A percentile compares a stretch with the other conserved stretches of the same genome.
These are phyloP conservation scores for Daphne laureola DNA, from an alignment of 441 rosid genomes.

Conservation along the genomic window DNA sequence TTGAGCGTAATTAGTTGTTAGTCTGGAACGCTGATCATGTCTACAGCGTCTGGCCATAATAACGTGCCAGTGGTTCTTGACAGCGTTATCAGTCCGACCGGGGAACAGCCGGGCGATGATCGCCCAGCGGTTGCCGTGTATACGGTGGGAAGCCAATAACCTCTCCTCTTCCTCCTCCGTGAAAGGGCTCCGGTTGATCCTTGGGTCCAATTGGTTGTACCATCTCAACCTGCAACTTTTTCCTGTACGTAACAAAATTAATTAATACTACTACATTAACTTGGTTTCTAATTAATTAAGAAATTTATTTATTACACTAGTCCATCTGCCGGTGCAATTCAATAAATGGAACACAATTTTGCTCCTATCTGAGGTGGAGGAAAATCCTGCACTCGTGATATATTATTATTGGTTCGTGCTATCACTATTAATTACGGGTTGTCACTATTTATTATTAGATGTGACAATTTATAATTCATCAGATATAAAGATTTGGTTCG, in stretches of 20 bases:
- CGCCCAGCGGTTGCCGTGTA: conserved; percentile 60
- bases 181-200: conserved; percentile 52
- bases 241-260: conserved; percentile 27
- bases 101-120: conserved; percentile 52
- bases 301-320: no score
- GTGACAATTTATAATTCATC: no score
- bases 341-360: no score
- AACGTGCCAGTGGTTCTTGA: conserved; percentile 67
- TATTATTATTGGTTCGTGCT: no score
- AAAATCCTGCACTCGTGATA: no score
- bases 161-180: conserved; percentile 59
- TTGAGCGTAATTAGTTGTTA: conserved; percentile 17
- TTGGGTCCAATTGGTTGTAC: conserved; percentile 61
- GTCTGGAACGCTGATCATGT: conserved; percentile 24
- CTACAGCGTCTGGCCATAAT: conserved; percentile 54
- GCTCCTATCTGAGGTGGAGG: no score
- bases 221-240: conserved; percentile 67
- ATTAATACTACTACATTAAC: no score
- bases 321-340: no score
- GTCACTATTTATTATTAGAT: no score
- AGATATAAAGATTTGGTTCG: no score
- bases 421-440: no score
- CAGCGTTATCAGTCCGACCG: conserved; percentile 56
- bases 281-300: no score
- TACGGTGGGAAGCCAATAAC: conserved; percentile 41